A percentile compares a stretch with the other conserved stretches of the same genome.
These are phyloP conservation scores for Omphalotus olearius DNA, from an alignment of 1,284 basidiomycete species.

Conservation along the genomic window DNA sequence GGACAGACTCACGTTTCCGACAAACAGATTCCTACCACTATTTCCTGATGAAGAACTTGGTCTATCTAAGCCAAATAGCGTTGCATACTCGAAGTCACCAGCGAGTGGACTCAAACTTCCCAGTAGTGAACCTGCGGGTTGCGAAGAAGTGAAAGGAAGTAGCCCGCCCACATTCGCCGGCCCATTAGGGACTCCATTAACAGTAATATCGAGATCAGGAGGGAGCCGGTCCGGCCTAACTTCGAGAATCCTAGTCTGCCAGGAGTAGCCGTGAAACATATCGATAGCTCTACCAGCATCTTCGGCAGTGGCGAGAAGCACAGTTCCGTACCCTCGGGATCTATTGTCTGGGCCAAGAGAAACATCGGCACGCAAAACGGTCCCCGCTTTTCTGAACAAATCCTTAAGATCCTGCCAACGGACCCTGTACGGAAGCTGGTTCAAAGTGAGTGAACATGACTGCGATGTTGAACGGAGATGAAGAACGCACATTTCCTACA, in stretches of 20 bases:
- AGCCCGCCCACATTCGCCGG: neutral
- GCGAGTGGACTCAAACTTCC: neutral
- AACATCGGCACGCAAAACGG: slow-evolving; percentile 92
- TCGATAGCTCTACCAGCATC: slow-evolving; percentile 89
- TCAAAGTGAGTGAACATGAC: neutral
- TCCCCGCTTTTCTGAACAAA: slow-evolving; percentile 91
- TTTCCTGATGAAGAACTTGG: slow-evolving; percentile 18
- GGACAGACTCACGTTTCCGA: slow-evolving; percentile 51
- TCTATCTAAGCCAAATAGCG: slow-evolving; percentile 20
- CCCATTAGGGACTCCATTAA: neutral
- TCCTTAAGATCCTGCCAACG: slow-evolving; percentile 99
- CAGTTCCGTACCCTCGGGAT: slow-evolving; percentile 90
- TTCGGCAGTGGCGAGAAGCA: slow-evolving; percentile 86
- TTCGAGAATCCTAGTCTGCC: slow-evolving; percentile 89
- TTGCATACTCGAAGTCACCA: slow-evolving; percentile 23
- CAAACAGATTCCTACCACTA: slow-evolving; percentile 61
- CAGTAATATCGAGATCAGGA: slow-evolving; percentile 38
- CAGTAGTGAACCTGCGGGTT: neutral
- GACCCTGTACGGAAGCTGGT: slow-evolving; percentile 83
- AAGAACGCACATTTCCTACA: slow-evolving; percentile 74
- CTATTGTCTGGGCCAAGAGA: slow-evolving; percentile 90
- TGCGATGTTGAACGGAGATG: slow-evolving; percentile 1
- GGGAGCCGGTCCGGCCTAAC: slow-evolving; percentile 81
- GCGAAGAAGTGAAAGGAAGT: slow-evolving; percentile 3
- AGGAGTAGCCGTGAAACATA: slow-evolving; percentile 88